Evolutionary conservation across 495 filamentous ascomycete genomes (phyloP), one percentile per base, ranked within the genome.

Genomic region (Penicillium manginii): DNA sequence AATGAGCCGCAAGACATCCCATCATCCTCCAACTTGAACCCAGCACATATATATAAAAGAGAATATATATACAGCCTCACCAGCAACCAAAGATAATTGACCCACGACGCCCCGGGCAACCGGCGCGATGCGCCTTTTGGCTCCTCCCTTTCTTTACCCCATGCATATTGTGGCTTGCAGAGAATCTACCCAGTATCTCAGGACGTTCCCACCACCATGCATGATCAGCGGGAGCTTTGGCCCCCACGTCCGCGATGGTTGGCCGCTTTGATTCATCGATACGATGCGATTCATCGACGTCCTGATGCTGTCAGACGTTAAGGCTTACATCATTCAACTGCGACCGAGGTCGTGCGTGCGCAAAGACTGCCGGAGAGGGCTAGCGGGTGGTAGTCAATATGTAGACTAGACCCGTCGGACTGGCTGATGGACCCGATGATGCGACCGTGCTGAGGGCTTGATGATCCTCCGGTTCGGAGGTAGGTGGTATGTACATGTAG

Each of bases 81-180:
- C 26, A 29, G 3, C 26, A 29, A 29, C 9, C 6, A 18, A 18
- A 43, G 40, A n/a, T 43, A n/a, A 43, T 43, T 14, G 39, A n/a
- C 9, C 40, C 17, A 43, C 40, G 15, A 6, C n/a, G 15, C 17
- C 17, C 40, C 17, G n/a, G 40, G 15, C 17, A 2, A 18, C 40
- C 40, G 40, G 1, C n/a, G 40, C 40, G 14, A 9, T 43, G 15
- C 40, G 40, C 17, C 40, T 19, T 43, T 43, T 43, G 6, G 6
- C 40, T 32, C 18, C 48, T 18, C 4, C n/a, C n/a, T 32, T 17
- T 50, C 29, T 18, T 9, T n/a, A 37, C 35, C 31, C 54, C 23
- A n/a, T 57, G 59, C 59, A 62, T 58, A 59, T 64, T 46, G 66
- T 64, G 66, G 66, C 66, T 66, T 64, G 61, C 23, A 46, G 18